These are phyloP conservation scores for Hericium coralloides DNA, from an alignment of 768 basidiomycete genomes.

Conservation along the genomic window DNA sequence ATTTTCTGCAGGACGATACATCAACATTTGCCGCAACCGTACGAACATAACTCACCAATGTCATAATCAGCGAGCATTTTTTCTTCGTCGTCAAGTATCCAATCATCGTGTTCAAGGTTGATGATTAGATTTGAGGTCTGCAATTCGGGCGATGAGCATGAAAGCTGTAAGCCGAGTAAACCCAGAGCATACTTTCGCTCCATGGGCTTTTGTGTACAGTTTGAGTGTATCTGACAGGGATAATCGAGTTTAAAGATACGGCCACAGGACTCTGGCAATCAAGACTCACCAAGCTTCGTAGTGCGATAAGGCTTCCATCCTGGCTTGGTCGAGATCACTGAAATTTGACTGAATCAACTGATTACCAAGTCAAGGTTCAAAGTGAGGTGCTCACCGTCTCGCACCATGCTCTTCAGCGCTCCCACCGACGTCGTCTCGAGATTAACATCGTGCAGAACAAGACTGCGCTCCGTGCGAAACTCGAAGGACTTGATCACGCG, in stretches of 20 bases:
- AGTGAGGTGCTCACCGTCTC: conserved; percentile 41
- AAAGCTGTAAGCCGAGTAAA: too few relatives aligned
- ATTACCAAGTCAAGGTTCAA: conserved; percentile 3
- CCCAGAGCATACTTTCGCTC: conserved; percentile 64
- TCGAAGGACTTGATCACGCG: conserved; percentile 94
- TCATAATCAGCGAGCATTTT: conserved; percentile 61
- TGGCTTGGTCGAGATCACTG: conserved; percentile 63
- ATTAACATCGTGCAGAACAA: conserved; percentile 78
- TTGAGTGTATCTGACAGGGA: conserved; percentile 74
- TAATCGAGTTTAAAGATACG: not conserved
- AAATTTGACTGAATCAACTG: conserved; percentile 1
- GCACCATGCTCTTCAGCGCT: conserved; percentile 62
- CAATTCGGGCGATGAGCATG: not conserved
- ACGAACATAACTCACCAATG: conserved; percentile 46
- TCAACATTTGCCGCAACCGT: conserved; percentile 1
- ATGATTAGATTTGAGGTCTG: conserved; percentile 98
- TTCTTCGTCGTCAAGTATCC: conserved; percentile 69
- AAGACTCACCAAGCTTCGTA: conserved; percentile 49
- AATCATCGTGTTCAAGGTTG: conserved; percentile 92
- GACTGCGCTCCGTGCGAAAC: conserved; percentile 80
- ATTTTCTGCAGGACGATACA: conserved; percentile 52
- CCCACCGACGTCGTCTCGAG: conserved; percentile 74
- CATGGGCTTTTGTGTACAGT: conserved; percentile 90
- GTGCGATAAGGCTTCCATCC: conserved; percentile 89
- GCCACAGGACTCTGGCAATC: not conserved